These are phyloP conservation scores for Solanum aculeatissimum DNA, from an alignment of 305 asterid genomes.

Conservation along the genomic window DNA sequence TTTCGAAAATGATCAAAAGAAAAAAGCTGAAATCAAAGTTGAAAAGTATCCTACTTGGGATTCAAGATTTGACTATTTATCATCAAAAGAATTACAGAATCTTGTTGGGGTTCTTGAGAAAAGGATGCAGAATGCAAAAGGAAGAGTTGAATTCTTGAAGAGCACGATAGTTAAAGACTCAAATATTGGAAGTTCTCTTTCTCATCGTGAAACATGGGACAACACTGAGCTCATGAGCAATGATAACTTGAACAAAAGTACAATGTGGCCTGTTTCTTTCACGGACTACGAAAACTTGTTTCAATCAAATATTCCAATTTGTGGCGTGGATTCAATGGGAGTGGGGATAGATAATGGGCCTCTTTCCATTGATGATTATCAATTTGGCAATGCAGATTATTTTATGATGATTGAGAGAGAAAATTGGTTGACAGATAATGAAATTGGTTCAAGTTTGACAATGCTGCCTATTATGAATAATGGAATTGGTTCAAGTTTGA, in stretches of 20 bases:
- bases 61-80: neutral
- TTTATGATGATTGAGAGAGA: neutral
- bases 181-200: neutral
- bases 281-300: neutral
- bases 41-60: neutral
- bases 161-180: neutral
- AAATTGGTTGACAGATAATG: neutral
- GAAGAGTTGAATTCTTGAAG: neutral
- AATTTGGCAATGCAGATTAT: neutral
- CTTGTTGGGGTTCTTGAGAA: neutral
- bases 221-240: too few species aligned
- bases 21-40: neutral
- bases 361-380: neutral
- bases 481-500: neutral
- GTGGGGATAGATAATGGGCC: neutral
- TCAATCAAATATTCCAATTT: neutral
- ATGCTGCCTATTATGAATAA: neutral
- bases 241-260: too few species aligned
- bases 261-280: neutral
- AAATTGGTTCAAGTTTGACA: neutral
- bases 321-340: neutral
- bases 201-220: neutral
- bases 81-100: neutral
- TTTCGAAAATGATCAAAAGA: neutral
- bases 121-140: neutral